Evolutionary conservation across 306 rosid genomes (phyloP).

Genomic region (Corylus heterophylla): DNA sequence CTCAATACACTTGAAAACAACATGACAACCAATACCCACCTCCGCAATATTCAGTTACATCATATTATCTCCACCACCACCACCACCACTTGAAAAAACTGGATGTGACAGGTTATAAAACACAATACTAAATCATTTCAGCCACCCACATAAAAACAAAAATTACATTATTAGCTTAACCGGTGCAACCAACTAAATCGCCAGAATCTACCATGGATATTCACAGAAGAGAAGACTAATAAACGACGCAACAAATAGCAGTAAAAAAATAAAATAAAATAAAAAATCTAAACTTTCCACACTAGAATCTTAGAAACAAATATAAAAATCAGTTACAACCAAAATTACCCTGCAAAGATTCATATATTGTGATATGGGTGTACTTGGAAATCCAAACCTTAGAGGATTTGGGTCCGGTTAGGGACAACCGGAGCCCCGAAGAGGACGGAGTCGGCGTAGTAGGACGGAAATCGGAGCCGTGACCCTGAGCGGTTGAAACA

Average conservation of each 20-base stretch:
- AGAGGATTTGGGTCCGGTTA: constrained; percentile 54
- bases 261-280: neutral
- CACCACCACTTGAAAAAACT: constrained; percentile 26
- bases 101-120: constrained; percentile 12
- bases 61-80: constrained; percentile 35
- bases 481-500: constrained; percentile 31
- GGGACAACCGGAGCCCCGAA: constrained; percentile 53
- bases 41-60: constrained; percentile 37
- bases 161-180: neutral
- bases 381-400: constrained; percentile 58
- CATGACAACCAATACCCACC: constrained; percentile 35
- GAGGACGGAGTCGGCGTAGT: constrained; percentile 64
- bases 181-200: constrained; percentile 9
- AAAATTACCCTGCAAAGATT: neutral
- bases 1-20: constrained; percentile 40
- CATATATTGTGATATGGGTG: constrained; percentile 6
- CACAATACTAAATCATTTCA: neutral
- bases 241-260: neutral
- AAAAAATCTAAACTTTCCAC: neutral
- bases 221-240: constrained; percentile 21
- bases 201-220: constrained; percentile 48
- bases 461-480: constrained; percentile 38
- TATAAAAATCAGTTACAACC: neutral
- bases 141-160: neutral
- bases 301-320: neutral